Conservation (phyloP, 768 basidiomycete genomes). For the Termitomyces sp. region DNA sequence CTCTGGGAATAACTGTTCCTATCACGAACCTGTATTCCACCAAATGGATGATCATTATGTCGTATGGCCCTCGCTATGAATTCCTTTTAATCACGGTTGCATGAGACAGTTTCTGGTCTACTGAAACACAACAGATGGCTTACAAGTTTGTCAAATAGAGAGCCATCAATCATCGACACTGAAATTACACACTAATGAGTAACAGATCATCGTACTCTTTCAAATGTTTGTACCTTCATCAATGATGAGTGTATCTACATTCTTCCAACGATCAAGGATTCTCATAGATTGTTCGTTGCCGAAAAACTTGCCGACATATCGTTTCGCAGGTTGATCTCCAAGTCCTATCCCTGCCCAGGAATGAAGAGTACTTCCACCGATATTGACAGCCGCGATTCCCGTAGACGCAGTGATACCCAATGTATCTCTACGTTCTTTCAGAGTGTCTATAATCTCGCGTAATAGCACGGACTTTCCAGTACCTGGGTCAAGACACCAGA, state of each 20-base stretch:
- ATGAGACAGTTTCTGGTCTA: background rate
- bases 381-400: conserved; percentile 77
- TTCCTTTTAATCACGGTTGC: conserved; percentile 41
- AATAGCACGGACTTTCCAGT: conserved; percentile 85
- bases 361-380: conserved; percentile 78
- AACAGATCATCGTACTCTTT: background rate
- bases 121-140: conserved; percentile 6
- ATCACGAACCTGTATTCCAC: conserved; percentile 71
- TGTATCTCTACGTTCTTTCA: conserved; percentile 22
- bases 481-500: conserved; percentile 26
- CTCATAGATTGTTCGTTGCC: conserved; percentile 30
- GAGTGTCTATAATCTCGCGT: conserved; percentile 61
- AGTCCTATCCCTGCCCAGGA: conserved; percentile 81
- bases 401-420: conserved; percentile 81
- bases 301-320: conserved; percentile 50
- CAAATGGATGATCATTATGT: conserved; percentile 56
- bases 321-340: conserved; percentile 51
- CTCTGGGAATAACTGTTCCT: background rate
- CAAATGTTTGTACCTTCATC: conserved; percentile 64
- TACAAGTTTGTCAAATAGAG: conserved; percentile 78
- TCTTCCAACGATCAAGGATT: conserved; percentile 58
- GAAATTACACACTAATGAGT: background rate
- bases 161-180: conserved; percentile 91
- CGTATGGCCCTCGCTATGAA: conserved; percentile 57
- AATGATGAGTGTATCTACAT: conserved; percentile 64